These are phyloP conservation scores for Dendrobium nobile DNA, from an alignment of 106 monocot species.

Conservation along the genomic window DNA sequence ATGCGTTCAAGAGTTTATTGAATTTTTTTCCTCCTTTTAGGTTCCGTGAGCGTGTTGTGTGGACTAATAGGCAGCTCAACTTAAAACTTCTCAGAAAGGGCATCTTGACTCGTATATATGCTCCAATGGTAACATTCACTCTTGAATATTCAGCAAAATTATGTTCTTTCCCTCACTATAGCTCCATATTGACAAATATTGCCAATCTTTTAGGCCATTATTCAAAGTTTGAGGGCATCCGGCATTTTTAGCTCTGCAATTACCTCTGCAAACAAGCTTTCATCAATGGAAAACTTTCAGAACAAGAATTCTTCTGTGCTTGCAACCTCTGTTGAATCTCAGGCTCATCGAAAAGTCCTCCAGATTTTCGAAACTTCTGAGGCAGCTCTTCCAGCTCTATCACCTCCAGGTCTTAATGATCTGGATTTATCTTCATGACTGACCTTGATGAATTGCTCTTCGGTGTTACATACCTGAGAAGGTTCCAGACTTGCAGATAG, in stretches of 20 bases:
- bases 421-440: background rate
- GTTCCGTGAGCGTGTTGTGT: conserved; percentile 84
- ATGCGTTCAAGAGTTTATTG: background rate
- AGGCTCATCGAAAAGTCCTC: background rate
- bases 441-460: background rate
- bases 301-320: background rate
- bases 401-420: background rate
- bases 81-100: conserved; percentile 72
- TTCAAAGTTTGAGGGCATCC: conserved; percentile 76
- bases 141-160: background rate
- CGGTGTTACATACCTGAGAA: background rate
- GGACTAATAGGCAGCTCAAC: conserved; percentile 64
- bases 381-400: background rate
- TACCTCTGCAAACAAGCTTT: conserved; percentile 32
- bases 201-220: conserved; percentile 36
- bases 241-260: conserved; percentile 76
- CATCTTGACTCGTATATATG: conserved; percentile 76
- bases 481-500: background rate
- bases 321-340: conserved; percentile 1
- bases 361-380: background rate
- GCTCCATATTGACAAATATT: background rate
- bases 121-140: conserved; percentile 61
- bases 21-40: conserved; percentile 19
- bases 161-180: background rate
- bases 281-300: background rate